Base-by-base conservation (phyloP, 176 grass and related monocot species). In the Puya raimondii region DNA sequence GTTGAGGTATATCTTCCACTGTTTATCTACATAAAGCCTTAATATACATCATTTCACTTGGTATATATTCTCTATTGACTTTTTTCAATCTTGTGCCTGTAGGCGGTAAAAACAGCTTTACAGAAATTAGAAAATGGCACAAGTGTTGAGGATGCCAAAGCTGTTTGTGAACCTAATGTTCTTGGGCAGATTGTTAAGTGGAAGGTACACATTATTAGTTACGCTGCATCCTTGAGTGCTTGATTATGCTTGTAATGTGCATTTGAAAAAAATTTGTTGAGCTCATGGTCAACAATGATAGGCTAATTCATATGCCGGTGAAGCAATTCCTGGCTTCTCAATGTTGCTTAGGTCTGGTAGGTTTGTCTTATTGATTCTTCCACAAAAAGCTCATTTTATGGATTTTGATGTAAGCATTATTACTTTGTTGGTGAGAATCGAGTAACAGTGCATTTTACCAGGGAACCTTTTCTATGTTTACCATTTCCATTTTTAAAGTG, bases 91-190 rank as follows among this genome's bases (percentile, higher is more conserved):
- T 67, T 78, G 59, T 82, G 68, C 68, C 48, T 70, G 23, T 67
- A 91, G 88, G 76, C 81, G 10, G 65, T 87, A 33, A 81, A 73
- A 74, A 23, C 69, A 15, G 81, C 79, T 76, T 59, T 87, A 27
- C 53, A 87, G 52, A 91, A 87, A 72, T 73, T 87, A 71, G 84
- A 87, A 76, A 74, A 80, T 74, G 81, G 79, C 49, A 82, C 72
- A 10, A 16, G 8, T 66, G 65, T 91, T 70, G 81, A 82, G 81
- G 73, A 72, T 5, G 81, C 73, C 9, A 84, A 80, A 91, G 29
- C 72, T 77, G 20, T 82, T 8, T 91, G 88, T 69, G 63, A 71
- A 68, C 88, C 85, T 61, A 73, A 75, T 67, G 66, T 85, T 53
- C 76, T 91, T 13, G 70, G 66, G 70, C 79, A 78, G n/a, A 27